Base-by-base conservation (phyloP, 192 early-diverging fungal species). In the Paraglomus brasilianum region DNA sequence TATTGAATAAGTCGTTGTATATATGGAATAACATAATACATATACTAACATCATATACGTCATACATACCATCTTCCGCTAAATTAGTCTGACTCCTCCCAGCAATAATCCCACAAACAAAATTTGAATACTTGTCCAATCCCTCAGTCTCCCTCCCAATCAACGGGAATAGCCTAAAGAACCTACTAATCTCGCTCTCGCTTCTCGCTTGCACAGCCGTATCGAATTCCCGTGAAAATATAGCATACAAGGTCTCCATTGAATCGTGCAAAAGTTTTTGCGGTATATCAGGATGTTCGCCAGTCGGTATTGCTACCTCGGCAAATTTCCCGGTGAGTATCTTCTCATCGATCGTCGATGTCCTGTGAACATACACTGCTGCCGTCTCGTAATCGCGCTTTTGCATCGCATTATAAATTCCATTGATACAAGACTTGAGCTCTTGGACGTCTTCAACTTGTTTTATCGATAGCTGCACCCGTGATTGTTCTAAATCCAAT, bases 161-260 rank as follows among this genome's bases (percentile, higher is more conserved):
- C 41, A 91, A 69, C 8, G 96, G 94, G 73, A 97, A 98, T 21
- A 97, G 76, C 52, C 92, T 89, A 75, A 98, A 94, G 66, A 90
- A 95, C 40, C 91, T 83, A 24, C 90, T 84, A 56, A 98, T 93
- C 47, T 84, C 85, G 6, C 87, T 80, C 62, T 93, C 89, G 46
- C 92, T 85, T 57, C 80, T 77, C 19, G 68, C 79, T 44, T 82
- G 75, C 0, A 90, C 89, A 0, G 96, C 94, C 5, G 79, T 70
- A 42, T 95, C 93, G 77, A 98, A 98, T 73, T 88, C 83, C 21
- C 76, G 78, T 4, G 89, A 84, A 13, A 96, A 87, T 11, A 90
- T 87, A 8, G 85, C 80, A 49, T 88, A 85, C 0, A 98, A 78
- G 40, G 73, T 82, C 15, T 75, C 75, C 48, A 85, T 87, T 0